Evolutionary conservation across 2,329 filamentous ascomycete species (phyloP).

Genomic region (Apiospora marii): DNA sequence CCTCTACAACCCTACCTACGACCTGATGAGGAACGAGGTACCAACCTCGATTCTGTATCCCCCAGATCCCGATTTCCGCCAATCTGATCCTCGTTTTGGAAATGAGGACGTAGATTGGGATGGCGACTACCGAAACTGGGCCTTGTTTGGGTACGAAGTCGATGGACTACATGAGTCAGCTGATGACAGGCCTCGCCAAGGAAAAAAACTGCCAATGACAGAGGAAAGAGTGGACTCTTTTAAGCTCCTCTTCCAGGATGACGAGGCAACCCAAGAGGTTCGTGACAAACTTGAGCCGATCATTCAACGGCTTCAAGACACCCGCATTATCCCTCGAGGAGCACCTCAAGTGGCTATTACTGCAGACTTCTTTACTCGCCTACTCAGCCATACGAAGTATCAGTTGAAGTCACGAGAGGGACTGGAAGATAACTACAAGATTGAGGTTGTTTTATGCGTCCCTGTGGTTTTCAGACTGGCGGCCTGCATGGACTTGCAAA

Average conservation of each 20-base stretch:
- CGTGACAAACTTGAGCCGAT: not conserved
- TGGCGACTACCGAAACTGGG: not conserved
- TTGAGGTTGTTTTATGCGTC: not conserved
- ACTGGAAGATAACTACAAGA: not conserved
- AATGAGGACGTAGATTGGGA: not conserved
- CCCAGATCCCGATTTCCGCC: not conserved
- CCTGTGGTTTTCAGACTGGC: not conserved
- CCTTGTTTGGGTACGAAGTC: not conserved
- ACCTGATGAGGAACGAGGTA: not conserved
- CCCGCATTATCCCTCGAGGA: not conserved
- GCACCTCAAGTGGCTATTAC: not conserved
- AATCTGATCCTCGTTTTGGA: not conserved
- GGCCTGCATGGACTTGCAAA: not conserved
- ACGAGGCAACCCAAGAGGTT: not conserved
- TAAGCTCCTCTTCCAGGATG: not conserved
- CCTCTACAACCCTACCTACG: not conserved
- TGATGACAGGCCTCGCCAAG: not conserved
- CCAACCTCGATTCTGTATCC: not conserved
- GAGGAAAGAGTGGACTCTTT: not conserved
- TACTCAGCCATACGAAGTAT: not conserved
- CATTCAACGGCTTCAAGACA: not conserved
- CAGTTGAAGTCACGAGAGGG: not conserved
- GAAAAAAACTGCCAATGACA: not conserved
- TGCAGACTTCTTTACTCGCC: not conserved
- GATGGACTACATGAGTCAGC: not conserved